Evolutionary conservation across 2,329 filamentous ascomycete species (phyloP), one percentile per base, ranked within the genome.

Genomic region (Diaporthe caulivora): DNA sequence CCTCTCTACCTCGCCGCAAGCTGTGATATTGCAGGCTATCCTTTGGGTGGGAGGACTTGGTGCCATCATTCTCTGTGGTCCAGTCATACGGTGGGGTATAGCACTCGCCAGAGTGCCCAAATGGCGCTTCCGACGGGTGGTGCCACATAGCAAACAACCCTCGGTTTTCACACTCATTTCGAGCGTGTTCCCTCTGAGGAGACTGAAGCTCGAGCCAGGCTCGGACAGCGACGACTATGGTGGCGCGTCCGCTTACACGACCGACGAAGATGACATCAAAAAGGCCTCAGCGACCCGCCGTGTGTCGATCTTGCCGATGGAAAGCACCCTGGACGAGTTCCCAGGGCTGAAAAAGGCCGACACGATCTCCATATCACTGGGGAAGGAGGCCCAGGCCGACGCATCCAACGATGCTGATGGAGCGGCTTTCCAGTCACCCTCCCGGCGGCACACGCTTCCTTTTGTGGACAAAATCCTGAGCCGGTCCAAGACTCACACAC

Each of bases 41-140:
- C 87, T 98, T 72, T 98, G 94, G 94, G 87, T 92, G 57, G 92
- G 96, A n/a, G 95, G 95, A 1, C 82, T 98, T 40, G 88, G 90
- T 58, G 82, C 97, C 21, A 90, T 98, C 70, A 84, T 96, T 5
- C 85, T 90, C 8, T 97, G 95, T 80, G 90, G 91, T 40, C 88
- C 91, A 40, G 90, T 97, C 17, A 90, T 98, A 47, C 89, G 88
- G 78, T 97, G 94, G 93, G 95, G 94, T 58, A 93, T 98, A 70
- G 89, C 92, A 34, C 85, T 99, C 75, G 95, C 96, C 67, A 89
- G 96, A 72, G 94, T 98, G 24, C 97, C 97, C 2, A 95, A 92
- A 78, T 98, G 96, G 95, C 93, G 95, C 55, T 95, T 98, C 78
- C 89, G 91, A 77, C 90, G 92, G 71, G 84, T 87, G 24, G 81